These are phyloP conservation scores for Harrya chromipes DNA, from an alignment of 768 basidiomycete genomes.

Conservation along the genomic window DNA sequence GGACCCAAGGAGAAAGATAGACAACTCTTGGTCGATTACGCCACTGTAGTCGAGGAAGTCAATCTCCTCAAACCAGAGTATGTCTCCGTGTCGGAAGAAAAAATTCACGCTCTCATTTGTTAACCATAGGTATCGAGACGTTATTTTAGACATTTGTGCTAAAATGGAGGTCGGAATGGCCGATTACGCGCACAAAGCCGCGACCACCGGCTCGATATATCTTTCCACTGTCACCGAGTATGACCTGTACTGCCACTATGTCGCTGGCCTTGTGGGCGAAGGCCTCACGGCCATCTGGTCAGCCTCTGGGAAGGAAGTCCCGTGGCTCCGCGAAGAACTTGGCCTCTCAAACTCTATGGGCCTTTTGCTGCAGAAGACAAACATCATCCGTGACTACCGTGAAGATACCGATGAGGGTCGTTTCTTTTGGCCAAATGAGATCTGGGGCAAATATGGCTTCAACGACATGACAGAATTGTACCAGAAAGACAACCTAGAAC, in stretches of 20 bases:
- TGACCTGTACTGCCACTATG: conserved; percentile 98
- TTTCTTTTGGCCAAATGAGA: conserved; percentile 93
- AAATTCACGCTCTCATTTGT: neutral
- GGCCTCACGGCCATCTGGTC: conserved; percentile 88
- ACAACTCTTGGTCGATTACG: conserved; percentile 79
- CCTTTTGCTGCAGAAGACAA: conserved; percentile 95
- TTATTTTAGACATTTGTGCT: conserved; percentile 77
- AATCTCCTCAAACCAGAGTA: conserved; percentile 63
- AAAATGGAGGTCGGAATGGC: conserved; percentile 98
- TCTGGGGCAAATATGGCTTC: conserved; percentile 83
- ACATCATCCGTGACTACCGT: conserved; percentile 93
- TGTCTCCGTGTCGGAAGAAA: neutral
- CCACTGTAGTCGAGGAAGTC: conserved; percentile 78
- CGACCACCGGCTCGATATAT: conserved; percentile 63
- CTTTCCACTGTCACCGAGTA: conserved; percentile 81
- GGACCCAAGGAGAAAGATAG: conserved; percentile 90
- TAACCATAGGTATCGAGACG: conserved; percentile 56
- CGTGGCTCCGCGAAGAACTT: conserved; percentile 74
- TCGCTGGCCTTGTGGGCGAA: conserved; percentile 96
- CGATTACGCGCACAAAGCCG: conserved; percentile 84
- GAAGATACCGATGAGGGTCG: conserved; percentile 86
- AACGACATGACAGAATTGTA: conserved; percentile 67
- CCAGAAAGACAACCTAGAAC: conserved; percentile 51
- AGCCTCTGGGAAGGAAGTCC: conserved; percentile 77
- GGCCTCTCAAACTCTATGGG: conserved; percentile 94